Evolutionary conservation across 768 basidiomycete genomes (phyloP).

Genomic region (Tricholoma terreum): DNA sequence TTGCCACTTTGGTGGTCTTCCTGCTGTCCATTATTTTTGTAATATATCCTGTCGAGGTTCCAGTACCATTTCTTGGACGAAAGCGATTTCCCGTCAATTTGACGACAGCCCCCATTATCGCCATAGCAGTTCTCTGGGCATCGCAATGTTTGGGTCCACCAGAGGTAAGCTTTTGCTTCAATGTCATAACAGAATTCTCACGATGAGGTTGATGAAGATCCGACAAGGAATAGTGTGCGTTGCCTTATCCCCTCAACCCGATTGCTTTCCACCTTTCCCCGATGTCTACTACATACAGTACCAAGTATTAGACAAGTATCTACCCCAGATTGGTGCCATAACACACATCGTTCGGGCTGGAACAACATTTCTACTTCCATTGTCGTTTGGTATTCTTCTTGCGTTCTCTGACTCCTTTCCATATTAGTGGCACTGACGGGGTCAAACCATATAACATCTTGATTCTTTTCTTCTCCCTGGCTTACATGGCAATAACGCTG

Average conservation of each 20-base stretch:
- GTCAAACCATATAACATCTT: constrained; percentile 92
- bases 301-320: neutral
- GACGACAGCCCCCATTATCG: constrained; percentile 51
- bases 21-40: constrained; percentile 52
- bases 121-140: constrained; percentile 53
- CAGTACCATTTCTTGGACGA: constrained; percentile 29
- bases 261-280: neutral
- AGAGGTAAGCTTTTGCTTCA: constrained; percentile 6
- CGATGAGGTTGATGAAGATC: constrained; percentile 33
- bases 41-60: constrained; percentile 44
- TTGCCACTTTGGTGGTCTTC: constrained; percentile 52
- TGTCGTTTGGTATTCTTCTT: neutral
- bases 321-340: neutral
- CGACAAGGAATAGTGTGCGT: constrained; percentile 70
- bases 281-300: neutral
- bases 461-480: constrained; percentile 86
- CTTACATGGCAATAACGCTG: constrained; percentile 90
- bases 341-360: neutral
- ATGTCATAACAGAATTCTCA: neutral
- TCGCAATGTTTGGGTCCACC: constrained; percentile 48
- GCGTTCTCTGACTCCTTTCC: neutral
- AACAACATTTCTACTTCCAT: neutral
- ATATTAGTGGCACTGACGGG: constrained; percentile 42
- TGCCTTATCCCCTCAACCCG: neutral
- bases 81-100: constrained; percentile 42